These are phyloP conservation scores for Gossypium turneri DNA, from an alignment of 345 rosid genomes.

Conservation along the genomic window DNA sequence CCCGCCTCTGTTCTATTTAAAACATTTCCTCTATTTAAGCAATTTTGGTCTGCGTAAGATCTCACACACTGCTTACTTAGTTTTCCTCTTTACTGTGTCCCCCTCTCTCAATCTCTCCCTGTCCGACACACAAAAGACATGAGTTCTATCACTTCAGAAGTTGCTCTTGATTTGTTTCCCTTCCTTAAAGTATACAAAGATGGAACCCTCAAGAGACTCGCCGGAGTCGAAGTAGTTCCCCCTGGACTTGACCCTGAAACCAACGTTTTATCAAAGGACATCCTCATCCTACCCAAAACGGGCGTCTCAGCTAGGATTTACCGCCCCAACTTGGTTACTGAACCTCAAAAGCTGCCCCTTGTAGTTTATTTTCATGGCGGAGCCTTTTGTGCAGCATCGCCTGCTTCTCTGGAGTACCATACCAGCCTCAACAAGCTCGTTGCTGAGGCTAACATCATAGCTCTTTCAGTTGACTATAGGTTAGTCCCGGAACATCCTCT, in stretches of 20 bases:
- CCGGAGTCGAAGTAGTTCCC: slow-evolving; percentile 42
- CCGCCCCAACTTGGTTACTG: slow-evolving; percentile 33
- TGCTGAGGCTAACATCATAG: slow-evolving; percentile 46
- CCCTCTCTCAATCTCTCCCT: background rate
- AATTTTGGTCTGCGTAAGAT: background rate
- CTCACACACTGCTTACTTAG: background rate
- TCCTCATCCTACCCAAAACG: slow-evolving; percentile 44
- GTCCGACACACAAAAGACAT: slow-evolving; percentile 15
- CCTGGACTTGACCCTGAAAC: slow-evolving; percentile 62
- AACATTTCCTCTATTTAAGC: background rate
- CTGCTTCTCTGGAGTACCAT: slow-evolving; percentile 61
- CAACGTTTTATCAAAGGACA: slow-evolving; percentile 58
- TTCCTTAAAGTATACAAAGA: slow-evolving; percentile 54
- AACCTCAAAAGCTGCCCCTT: slow-evolving; percentile 47
- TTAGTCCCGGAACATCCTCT: slow-evolving; percentile 73
- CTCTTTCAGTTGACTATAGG: slow-evolving; percentile 65
- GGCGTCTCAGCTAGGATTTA: slow-evolving; percentile 60
- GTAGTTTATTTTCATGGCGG: slow-evolving; percentile 82
- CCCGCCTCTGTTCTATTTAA: background rate
- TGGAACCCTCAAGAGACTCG: slow-evolving; percentile 54
- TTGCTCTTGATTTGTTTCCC: slow-evolving; percentile 51
- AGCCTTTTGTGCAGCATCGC: slow-evolving; percentile 57
- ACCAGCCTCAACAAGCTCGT: slow-evolving; percentile 53
- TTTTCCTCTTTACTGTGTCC: background rate
- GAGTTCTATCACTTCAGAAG: slow-evolving; percentile 38